Evolutionary conservation across 2,329 filamentous ascomycete genomes (phyloP).

Genomic region (Penicillium sp.): DNA sequence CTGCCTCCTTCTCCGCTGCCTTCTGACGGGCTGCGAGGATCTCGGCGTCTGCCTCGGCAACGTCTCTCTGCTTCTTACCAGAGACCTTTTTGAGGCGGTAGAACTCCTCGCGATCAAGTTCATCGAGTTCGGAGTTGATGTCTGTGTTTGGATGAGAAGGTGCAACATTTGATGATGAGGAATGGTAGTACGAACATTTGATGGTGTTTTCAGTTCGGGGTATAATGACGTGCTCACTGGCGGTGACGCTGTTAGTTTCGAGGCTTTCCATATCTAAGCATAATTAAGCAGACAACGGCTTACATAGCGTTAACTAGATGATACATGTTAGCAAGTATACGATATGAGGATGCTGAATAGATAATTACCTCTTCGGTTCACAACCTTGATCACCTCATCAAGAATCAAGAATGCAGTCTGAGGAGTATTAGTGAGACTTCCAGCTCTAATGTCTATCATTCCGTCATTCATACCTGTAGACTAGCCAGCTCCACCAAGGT

Average conservation of each 20-base stretch:
- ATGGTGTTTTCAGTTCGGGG: conserved; percentile 99
- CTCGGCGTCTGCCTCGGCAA: conserved; percentile 68
- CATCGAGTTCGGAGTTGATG: conserved; percentile 97
- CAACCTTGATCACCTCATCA: conserved; percentile 98
- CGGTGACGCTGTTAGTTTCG: neutral
- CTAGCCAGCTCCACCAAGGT: conserved; percentile 92
- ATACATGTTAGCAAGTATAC: conserved; percentile 22
- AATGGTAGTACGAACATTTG: conserved; percentile 62
- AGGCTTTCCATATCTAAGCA: neutral
- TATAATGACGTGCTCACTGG: conserved; percentile 71
- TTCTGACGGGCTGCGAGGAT: conserved; percentile 57
- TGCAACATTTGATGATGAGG: neutral
- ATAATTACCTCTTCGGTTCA: conserved; percentile 64
- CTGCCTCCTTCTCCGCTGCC: conserved; percentile 55
- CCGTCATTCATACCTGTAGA: conserved; percentile 60
- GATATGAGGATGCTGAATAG: neutral
- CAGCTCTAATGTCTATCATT: neutral
- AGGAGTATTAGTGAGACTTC: conserved; percentile 15
- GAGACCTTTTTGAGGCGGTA: conserved; percentile 95
- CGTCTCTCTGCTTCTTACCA: conserved; percentile 77
- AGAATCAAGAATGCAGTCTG: conserved; percentile 94
- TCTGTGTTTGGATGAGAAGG: conserved; percentile 50
- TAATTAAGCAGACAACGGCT: conserved; percentile 31
- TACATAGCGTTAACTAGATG: conserved; percentile 83
- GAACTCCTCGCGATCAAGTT: conserved; percentile 96